Percentiles rank a stretch among this genome's conserved stretches.
These are phyloP conservation scores for Neospora caninum DNA, from an alignment of 169 alveolate species.

Conservation along the genomic window DNA sequence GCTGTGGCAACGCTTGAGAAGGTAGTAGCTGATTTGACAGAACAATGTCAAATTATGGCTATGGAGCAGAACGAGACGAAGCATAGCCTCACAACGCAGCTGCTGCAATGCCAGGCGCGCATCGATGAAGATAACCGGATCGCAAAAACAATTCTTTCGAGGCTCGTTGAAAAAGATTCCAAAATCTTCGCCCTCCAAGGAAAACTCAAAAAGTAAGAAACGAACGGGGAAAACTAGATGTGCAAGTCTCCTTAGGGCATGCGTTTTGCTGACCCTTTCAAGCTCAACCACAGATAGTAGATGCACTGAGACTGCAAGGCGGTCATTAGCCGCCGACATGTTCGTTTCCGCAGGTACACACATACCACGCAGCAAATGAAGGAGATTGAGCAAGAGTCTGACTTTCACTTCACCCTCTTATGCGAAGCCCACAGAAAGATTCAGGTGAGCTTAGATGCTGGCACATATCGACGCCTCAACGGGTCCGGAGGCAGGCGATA, in stretches of 20 bases:
- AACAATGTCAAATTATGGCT: conserved; percentile 4
- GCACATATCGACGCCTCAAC: too few relatives aligned
- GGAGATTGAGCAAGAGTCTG: background rate
- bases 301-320: too few relatives aligned
- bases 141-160: background rate
- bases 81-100: conserved; percentile 19
- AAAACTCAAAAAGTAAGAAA: background rate
- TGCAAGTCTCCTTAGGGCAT: too few relatives aligned
- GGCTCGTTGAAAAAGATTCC: conserved; percentile 19
- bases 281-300: too few relatives aligned
- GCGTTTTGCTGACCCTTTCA: too few relatives aligned
- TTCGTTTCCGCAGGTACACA: background rate
- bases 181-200: background rate
- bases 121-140: background rate
- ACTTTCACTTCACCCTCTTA: background rate
- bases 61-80: conserved; percentile 40
- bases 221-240: background rate
- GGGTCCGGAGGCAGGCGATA: too few relatives aligned
- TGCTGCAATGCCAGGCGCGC: conserved; percentile 18
- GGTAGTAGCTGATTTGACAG: background rate
- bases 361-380: background rate
- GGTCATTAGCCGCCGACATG: too few relatives aligned
- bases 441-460: background rate
- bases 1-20: background rate
- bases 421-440: background rate